Evolutionary conservation across 352 stramenopile species (phyloP), one percentile per base, ranked within the genome.

Genomic region (Globisporangium abappressorium): DNA sequence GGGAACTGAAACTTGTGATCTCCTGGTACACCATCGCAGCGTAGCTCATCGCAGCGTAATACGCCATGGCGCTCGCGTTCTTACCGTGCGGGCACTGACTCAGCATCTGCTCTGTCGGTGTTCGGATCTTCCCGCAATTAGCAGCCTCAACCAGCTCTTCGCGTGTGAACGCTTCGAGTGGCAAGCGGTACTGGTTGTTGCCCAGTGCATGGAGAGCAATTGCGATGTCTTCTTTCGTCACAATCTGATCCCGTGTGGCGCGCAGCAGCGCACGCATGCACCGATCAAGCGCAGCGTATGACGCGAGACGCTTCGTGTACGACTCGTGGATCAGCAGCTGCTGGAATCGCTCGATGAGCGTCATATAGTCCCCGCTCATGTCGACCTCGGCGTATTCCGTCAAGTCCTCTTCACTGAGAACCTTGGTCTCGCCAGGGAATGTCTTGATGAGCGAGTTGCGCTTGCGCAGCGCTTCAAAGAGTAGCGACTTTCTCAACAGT

Each of bases 171-270:
- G 82, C 85, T 54, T 90, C 81, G 2, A 84, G 46, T 8, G 85
- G 82, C 0, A 91, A 66, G 4, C 81, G 76, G 57, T 81, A 81
- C 24, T 77, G 74, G 20, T 22, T 43, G 1, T 71, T 70, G 28
- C 66, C 66, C 1, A 89, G 63, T 1, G 67, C 68, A 49, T 82
- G 66, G 3, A 92, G 68, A 18, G 66, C 75, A 26, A 85, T 56
- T 2, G 85, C 85, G 22, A 93, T 90, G 34, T 89, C 78, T 53
- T 93, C 81, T 67, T 91, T 91, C 26, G 85, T 93, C 57, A 93
- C 72, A 8, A 84, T 66, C 36, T 84, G 57, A 33, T 90, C 82
- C 1, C 76, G 70, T 7, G 70, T 28, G 5, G 74, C 80, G 30
- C 63, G 51, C 1, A 92, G 18, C 0, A 92, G 73, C 22, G 76